These are phyloP conservation scores for Dichotomocladium elegans DNA, from an alignment of 371 early-diverging fungal genomes.

Conservation along the genomic window DNA sequence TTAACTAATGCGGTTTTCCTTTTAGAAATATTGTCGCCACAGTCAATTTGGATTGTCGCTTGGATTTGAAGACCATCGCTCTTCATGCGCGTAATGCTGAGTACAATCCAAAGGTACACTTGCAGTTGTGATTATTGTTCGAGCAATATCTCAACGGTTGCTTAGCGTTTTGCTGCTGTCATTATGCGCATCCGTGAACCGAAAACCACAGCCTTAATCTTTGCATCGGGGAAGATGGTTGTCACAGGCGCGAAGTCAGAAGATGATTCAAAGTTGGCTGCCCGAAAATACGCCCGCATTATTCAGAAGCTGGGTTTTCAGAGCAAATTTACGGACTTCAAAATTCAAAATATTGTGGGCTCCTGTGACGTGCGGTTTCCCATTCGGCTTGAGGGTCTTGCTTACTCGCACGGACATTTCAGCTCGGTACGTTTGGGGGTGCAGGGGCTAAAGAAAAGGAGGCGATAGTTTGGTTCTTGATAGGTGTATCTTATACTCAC, in stretches of 20 bases:
- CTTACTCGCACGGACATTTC: constrained; percentile 97
- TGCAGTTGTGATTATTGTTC: constrained; percentile 1
- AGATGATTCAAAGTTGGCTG: constrained; percentile 96
- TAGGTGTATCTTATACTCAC: constrained; percentile 5
- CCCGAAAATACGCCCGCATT: constrained; percentile 99
- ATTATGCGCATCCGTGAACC: constrained; percentile 99
- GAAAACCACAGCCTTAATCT: constrained; percentile 99
- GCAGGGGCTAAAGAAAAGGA: neutral
- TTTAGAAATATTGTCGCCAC: constrained; percentile 99
- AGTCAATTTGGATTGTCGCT: constrained; percentile 98
- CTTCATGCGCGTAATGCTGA: constrained; percentile 99
- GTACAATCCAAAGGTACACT: constrained; percentile 99
- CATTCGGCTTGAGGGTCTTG: constrained; percentile 99
- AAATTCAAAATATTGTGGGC: constrained; percentile 99
- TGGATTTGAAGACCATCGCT: constrained; percentile 99
- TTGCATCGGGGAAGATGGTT: constrained; percentile 99
- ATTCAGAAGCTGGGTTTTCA: constrained; percentile 99
- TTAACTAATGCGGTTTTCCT: no score
- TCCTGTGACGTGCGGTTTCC: constrained; percentile 99
- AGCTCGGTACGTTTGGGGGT: constrained; percentile 76
- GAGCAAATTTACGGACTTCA: constrained; percentile 99
- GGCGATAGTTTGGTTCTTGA: neutral
- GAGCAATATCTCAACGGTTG: constrained; percentile 8
- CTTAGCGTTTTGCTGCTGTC: constrained; percentile 99
- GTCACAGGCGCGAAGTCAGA: constrained; percentile 97